These are phyloP conservation scores for Podospora appendiculata DNA, from an alignment of 495 filamentous ascomycete genomes.

Conservation along the genomic window DNA sequence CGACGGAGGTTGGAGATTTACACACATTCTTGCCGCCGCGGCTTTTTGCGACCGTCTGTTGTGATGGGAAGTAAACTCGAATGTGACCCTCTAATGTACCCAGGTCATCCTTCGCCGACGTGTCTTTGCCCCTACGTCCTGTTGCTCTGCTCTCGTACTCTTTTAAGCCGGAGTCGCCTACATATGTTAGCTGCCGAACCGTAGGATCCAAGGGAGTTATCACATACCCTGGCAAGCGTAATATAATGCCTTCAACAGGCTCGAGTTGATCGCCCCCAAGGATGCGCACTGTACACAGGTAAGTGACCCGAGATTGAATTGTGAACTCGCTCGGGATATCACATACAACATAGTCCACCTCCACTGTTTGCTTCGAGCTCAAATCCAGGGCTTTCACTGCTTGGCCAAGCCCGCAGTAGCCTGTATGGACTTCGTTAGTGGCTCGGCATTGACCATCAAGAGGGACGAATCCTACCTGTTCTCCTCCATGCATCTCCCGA, in stretches of 20 bases:
- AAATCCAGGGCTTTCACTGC: conserved; percentile 53
- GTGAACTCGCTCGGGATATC: neutral
- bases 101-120: conserved; percentile 15
- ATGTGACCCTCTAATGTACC: conserved; percentile 44
- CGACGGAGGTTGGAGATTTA: neutral
- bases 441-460: neutral
- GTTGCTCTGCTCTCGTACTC: conserved; percentile 45
- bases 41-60: conserved; percentile 58
- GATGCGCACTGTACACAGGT: conserved; percentile 55
- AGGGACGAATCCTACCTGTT: conserved; percentile 41
- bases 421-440: conserved; percentile 10
- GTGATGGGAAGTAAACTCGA: conserved; percentile 77
- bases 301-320: neutral
- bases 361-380: conserved; percentile 32
- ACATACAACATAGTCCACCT: conserved; percentile 55
- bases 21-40: conserved; percentile 46
- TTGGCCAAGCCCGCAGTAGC: conserved; percentile 57
- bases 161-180: conserved; percentile 52
- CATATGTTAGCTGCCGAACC: neutral
- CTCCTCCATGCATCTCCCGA: conserved; percentile 44
- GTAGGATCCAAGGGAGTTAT: neutral
- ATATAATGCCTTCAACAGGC: conserved; percentile 65
- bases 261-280: conserved; percentile 61
- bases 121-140: conserved; percentile 13
- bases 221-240: conserved; percentile 61